Evolutionary conservation across 2,329 filamentous ascomycete species (phyloP), one percentile per base, ranked within the genome.

Genomic region (Cladophialophora carrionii): DNA sequence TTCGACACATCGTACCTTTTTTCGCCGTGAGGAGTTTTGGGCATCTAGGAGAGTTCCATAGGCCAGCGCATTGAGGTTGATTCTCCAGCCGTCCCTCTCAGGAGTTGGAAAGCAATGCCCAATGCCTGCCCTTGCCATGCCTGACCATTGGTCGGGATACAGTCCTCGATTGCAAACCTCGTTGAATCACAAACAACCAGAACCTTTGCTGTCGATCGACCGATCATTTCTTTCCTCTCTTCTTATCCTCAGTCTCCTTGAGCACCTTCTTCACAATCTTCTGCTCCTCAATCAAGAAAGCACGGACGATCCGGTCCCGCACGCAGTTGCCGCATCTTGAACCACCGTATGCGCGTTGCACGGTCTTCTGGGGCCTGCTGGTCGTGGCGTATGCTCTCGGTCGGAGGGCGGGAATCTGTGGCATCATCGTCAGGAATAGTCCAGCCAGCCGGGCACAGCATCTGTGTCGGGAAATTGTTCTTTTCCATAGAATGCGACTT

Each of bases 211-310:
- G 4, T n/a, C 46, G n/a, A 12, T 4, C 46, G 24, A 20, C 32
- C 46, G 34, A 57, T 64, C 68, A 87, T 84, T 87, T 87, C 85
- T 87, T 87, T 49, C 68, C 65, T 82, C 85, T 88, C 76, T 84
- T 81, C 77, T 83, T 90, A 86, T 91, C 90, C 85, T 96, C 91
- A 71, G 86, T 88, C 87, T 98, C 94, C 90, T 97, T 97, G 81
- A 98, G 88, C 77, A 99, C 95, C 91, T 99, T 99, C 92, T 99
- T 99, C 84, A 99, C 95, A 77, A 99, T 98, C 91, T 99, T 99
- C 88, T 99, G 95, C 89, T 99, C 95, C 87, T 99, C 96, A 74
- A 99, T 98, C 81, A 99, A 85, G 90, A 99, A 99, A 72, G 95
- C 95, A 76, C 95, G 92, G 75, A 97, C 92, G 75, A 99, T 91